Evolutionary conservation across 495 filamentous ascomycete species (phyloP).

Genomic region (Aspergillus indologenus): DNA sequence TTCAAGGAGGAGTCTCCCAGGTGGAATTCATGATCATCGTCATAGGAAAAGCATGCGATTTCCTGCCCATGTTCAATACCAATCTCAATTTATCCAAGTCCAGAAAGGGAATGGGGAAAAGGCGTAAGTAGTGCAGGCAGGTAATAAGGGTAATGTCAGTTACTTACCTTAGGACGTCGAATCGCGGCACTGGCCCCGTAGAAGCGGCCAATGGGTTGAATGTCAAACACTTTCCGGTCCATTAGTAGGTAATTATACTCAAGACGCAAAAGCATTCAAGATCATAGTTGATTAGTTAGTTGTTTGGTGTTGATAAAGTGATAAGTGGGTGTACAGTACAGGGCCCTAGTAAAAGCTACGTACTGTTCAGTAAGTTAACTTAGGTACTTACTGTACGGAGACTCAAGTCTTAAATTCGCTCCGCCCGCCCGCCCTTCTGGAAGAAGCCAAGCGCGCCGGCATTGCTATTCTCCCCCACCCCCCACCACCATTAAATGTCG

Average conservation of each 20-base stretch:
- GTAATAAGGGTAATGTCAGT: neutral
- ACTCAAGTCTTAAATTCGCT: no score
- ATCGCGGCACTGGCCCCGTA: slow-evolving; percentile 58
- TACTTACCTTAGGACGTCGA: slow-evolving; percentile 63
- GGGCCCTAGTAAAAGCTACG: no score
- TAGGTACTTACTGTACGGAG: no score
- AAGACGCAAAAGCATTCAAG: no score
- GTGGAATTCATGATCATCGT: slow-evolving; percentile 71
- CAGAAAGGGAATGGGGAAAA: neutral
- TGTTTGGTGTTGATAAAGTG: no score
- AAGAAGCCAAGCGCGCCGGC: slow-evolving; percentile 9
- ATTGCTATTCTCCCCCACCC: neutral
- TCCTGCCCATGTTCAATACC: slow-evolving; percentile 50
- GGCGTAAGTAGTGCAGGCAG: neutral
- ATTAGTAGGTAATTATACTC: slow-evolving; percentile 11
- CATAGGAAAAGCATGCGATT: slow-evolving; percentile 87
- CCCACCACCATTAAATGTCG: slow-evolving; percentile 18
- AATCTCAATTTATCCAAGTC: neutral
- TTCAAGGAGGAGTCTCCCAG: slow-evolving; percentile 73
- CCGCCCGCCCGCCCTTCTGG: slow-evolving; percentile 14
- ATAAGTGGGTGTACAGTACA: no score
- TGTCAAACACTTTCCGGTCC: slow-evolving; percentile 49
- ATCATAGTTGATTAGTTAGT: no score
- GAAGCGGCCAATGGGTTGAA: slow-evolving; percentile 62
- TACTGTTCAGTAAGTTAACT: no score